phyloP scores from a whole-genome alignment of 345 rosid genomes.

The Melastoma malabathricum region DNA sequence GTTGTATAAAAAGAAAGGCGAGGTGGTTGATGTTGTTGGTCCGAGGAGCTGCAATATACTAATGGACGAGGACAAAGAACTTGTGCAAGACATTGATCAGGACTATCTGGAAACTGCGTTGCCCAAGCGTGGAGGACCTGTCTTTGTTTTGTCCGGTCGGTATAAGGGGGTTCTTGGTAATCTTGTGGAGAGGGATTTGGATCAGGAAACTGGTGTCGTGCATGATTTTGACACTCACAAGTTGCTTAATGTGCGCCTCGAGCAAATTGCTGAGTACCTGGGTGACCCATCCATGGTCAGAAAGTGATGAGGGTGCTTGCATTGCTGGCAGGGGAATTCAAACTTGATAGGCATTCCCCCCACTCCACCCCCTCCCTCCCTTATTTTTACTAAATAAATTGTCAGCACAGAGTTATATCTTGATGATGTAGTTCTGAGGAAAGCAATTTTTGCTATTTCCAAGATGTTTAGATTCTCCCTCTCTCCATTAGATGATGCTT shows the following conservation, averaged over 20 bases:
- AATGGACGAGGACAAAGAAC: slow-evolving; percentile 61
- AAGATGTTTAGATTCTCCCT: too few species aligned
- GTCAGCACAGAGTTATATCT: too few species aligned
- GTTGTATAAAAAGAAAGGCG: slow-evolving; percentile 67
- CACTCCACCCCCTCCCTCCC: too few species aligned
- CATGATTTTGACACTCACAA: slow-evolving; percentile 50
- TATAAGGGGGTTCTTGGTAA: slow-evolving; percentile 62
- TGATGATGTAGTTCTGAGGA: too few species aligned
- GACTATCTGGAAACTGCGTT: slow-evolving; percentile 77
- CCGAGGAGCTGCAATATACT: slow-evolving; percentile 51
- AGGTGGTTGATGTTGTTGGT: slow-evolving; percentile 72
- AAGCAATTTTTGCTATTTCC: too few species aligned
- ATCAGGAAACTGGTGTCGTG: slow-evolving; percentile 51
- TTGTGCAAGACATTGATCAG: slow-evolving; percentile 68
- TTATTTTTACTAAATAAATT: too few species aligned
- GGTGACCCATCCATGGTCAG: slow-evolving; percentile 52
- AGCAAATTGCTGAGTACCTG: slow-evolving; percentile 70
- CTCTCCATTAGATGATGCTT: too few species aligned
- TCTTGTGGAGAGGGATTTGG: slow-evolving; percentile 58
- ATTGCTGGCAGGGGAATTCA: background rate
- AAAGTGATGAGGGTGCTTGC: slow-evolving; percentile 15
- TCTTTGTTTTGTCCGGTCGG: slow-evolving; percentile 53
- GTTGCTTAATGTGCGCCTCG: slow-evolving; percentile 52
- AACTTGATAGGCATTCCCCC: slow-evolving; percentile 5
- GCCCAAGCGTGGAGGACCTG: slow-evolving; percentile 57